These are phyloP conservation scores for Globisporangium acanthophoron DNA, from an alignment of 352 stramenopile species.

Conservation along the genomic window DNA sequence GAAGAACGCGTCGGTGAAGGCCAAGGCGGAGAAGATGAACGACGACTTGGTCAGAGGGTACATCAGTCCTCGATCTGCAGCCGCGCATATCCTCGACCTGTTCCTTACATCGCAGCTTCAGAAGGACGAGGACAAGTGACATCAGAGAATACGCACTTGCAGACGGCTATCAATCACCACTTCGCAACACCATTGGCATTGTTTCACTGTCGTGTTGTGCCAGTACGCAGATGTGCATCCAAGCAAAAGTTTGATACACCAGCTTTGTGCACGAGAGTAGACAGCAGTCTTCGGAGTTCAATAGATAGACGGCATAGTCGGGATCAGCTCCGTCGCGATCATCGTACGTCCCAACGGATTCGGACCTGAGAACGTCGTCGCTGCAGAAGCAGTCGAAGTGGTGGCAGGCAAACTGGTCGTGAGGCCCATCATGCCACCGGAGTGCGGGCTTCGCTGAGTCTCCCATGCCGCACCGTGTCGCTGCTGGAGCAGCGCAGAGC, in stretches of 20 bases:
- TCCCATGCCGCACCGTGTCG: constrained; percentile 24
- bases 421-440: constrained; percentile 14
- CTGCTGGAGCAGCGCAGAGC: constrained; percentile 54
- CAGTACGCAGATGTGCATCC: not conserved
- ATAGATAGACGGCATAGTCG: constrained; percentile 52
- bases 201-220: not conserved
- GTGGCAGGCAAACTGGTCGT: constrained; percentile 9
- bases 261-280: not conserved
- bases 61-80: constrained; percentile 59
- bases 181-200: too few relatives aligned
- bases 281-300: constrained; percentile 15
- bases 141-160: not conserved
- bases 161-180: too few relatives aligned
- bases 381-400: not conserved
- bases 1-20: constrained; percentile 31
- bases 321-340: constrained; percentile 49
- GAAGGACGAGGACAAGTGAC: constrained; percentile 16
- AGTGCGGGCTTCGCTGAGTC: constrained; percentile 18
- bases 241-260: too few relatives aligned
- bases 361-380: constrained; percentile 11
- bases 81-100: constrained; percentile 48
- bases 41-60: constrained; percentile 58
- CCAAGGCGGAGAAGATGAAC: constrained; percentile 51
- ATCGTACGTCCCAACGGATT: constrained; percentile 34
- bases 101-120: constrained; percentile 48